Base-by-base conservation (phyloP, 495 filamentous ascomycete species). In the Aspergillus wentii region DNA sequence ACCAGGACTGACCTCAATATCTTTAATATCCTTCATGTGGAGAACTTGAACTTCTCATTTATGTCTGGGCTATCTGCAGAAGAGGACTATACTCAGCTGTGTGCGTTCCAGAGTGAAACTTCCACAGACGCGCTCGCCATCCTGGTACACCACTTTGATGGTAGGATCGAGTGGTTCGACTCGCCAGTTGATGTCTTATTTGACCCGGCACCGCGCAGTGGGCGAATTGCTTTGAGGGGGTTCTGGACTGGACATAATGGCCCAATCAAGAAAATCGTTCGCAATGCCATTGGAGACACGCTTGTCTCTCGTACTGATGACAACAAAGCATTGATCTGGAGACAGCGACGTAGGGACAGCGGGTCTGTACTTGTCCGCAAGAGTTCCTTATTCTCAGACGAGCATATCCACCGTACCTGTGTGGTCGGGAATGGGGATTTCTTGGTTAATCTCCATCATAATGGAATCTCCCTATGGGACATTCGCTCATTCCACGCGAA, bases 121-220 rank as follows among this genome's bases (percentile, higher is more conserved):
- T 56, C 70, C 5, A 72, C 69, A 3, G 79, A 80, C 16, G 70
- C 79, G 23, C 66, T 97, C 23, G 79, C 80, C 28, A 54, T 97
- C n/a, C 65, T 99, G 6, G 68, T 86, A 10, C 90, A 97, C 54
- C 78, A 83, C 48, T 95, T 95, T 49, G 87, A 94, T 43, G 90
- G 91, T 32, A 76, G 76, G 30, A 76, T 97, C 40, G 79, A 84
- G 44, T 87, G 88, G 68, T 87, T 85, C 55, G 77, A 88, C 42
- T 83, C 78, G 39, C 80, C 80, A 40, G 67, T 95, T 15, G 86
- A 94, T 45, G 69, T 80, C 30, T 64, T 97, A 10, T 85, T 97
- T 41, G 92, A 92, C 60, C 83, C 85, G 7, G 76, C 80, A 8
- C 76, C 82, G 13, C 78, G 78, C 21, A 59, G 66, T n/a, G 70